phyloP scores from a whole-genome alignment of 2,329 filamentous ascomycete species.

The Xylaria sp. region DNA sequence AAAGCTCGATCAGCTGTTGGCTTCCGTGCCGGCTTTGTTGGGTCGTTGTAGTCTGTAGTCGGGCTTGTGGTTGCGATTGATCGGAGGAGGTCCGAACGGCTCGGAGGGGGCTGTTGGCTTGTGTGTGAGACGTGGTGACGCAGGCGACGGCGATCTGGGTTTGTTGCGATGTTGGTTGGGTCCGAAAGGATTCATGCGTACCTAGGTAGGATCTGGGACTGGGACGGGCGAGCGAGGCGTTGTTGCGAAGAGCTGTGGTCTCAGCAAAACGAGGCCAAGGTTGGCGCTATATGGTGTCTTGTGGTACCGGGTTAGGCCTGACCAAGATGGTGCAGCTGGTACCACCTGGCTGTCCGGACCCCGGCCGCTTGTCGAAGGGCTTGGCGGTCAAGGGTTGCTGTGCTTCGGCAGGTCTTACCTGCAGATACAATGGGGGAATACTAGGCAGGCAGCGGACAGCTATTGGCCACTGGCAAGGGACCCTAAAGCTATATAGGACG shows the following conservation, averaged over 20 bases:
- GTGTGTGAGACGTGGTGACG: not conserved
- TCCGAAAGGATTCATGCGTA: too few relatives aligned
- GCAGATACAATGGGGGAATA: not conserved
- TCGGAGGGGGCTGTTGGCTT: not conserved
- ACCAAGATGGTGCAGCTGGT: not conserved
- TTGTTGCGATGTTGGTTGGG: not conserved
- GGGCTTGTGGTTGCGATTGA: not conserved
- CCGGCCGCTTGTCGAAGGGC: not conserved
- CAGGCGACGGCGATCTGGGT: not conserved
- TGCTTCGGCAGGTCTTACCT: not conserved
- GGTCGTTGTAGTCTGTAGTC: not conserved
- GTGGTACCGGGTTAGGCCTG: not conserved
- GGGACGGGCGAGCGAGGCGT: too few relatives aligned
- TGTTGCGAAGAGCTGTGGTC: not conserved
- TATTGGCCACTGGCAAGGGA: too few relatives aligned
- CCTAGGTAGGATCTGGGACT: too few relatives aligned
- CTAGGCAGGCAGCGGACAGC: too few relatives aligned
- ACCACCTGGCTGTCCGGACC: not conserved
- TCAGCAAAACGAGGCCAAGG: not conserved
- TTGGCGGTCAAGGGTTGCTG: not conserved
- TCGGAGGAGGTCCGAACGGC: too few relatives aligned
- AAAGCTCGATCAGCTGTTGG: conserved; percentile 1
- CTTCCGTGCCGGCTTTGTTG: conserved; percentile 3
- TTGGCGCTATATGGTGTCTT: not conserved
- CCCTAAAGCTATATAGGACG: too few relatives aligned